Percentiles rank a stretch among this genome's conserved stretches.
Conservation (phyloP, 371 early-diverging fungal species). For the Fennellomyces sp. region DNA sequence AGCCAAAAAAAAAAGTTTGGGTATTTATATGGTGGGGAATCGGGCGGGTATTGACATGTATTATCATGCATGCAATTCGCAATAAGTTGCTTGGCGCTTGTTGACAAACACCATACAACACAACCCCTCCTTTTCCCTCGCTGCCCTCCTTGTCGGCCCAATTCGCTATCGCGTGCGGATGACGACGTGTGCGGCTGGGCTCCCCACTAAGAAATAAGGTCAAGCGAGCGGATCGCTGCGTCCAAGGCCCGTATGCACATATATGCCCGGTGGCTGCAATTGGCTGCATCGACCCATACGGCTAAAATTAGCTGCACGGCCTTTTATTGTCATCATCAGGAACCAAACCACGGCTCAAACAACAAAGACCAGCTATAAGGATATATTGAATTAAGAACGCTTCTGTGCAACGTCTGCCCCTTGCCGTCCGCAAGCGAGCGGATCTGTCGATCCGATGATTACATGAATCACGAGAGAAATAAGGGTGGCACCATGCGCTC, state of each 20-base stretch:
- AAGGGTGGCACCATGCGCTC: neutral
- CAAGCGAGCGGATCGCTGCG: too few species aligned
- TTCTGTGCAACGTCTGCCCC: neutral
- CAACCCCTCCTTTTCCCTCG: neutral
- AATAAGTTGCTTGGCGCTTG: neutral
- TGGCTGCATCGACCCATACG: neutral
- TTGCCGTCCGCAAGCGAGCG: neutral
- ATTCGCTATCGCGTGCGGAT: neutral
- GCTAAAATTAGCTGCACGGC: neutral
- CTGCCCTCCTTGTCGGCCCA: neutral
- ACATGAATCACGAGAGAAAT: constrained; percentile 1
- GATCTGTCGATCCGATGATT: constrained; percentile 3
- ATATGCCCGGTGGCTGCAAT: constrained; percentile 4
- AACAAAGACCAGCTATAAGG: neutral
- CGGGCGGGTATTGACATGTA: neutral
- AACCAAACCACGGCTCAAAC: neutral
- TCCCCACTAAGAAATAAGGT: neutral
- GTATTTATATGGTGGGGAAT: too few species aligned
- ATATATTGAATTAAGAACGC: neutral
- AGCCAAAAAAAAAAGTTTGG: too few species aligned
- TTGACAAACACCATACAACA: too few species aligned
- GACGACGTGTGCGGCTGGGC: neutral
- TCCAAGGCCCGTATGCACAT: neutral
- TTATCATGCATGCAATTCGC: constrained; percentile 1
- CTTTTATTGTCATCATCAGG: neutral